Conservation (phyloP, 441 rosid genomes). For the Eruca vesicaria region DNA sequence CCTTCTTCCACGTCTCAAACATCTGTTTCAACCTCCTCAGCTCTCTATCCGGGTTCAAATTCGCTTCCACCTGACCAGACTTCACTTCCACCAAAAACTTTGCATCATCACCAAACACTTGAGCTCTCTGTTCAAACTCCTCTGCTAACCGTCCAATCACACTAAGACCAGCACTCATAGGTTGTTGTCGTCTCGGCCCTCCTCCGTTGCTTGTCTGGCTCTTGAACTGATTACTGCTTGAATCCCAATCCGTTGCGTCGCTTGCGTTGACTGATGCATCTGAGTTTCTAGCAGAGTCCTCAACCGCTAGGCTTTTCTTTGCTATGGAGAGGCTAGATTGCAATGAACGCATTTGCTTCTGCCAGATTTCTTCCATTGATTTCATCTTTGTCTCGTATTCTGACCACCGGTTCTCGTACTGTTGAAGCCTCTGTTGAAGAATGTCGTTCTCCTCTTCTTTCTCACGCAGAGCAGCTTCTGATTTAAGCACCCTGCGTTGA, state of each 20-base stretch:
- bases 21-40: conserved; percentile 88
- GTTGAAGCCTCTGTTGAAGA: conserved; percentile 90
- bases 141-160: conserved; percentile 89
- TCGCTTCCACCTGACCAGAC: conserved; percentile 95
- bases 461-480: conserved; percentile 82
- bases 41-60: conserved; percentile 86
- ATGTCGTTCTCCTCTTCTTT: conserved; percentile 98
- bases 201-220: conserved; percentile 66
- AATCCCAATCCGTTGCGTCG: conserved; percentile 79
- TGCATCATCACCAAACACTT: conserved; percentile 96
- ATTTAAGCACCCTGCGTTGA: conserved; percentile 90
- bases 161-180: conserved; percentile 82
- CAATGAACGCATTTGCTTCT: conserved; percentile 96
- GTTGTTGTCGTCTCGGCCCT: conserved; percentile 43
- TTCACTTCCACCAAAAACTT: conserved; percentile 97
- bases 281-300: conserved; percentile 82
- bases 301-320: conserved; percentile 89
- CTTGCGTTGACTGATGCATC: conserved; percentile 90
- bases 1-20: conserved; percentile 99
- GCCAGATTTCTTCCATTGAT: conserved; percentile 99
- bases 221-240: conserved; percentile 53
- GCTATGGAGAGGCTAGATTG: conserved; percentile 98
- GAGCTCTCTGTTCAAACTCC: conserved; percentile 96
- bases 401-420: conserved; percentile 95
- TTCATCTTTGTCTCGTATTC: conserved; percentile 96